Evolutionary conservation across 495 filamentous ascomycete species (phyloP), one percentile per base, ranked within the genome.

Genomic region (Aspergillus wentii): DNA sequence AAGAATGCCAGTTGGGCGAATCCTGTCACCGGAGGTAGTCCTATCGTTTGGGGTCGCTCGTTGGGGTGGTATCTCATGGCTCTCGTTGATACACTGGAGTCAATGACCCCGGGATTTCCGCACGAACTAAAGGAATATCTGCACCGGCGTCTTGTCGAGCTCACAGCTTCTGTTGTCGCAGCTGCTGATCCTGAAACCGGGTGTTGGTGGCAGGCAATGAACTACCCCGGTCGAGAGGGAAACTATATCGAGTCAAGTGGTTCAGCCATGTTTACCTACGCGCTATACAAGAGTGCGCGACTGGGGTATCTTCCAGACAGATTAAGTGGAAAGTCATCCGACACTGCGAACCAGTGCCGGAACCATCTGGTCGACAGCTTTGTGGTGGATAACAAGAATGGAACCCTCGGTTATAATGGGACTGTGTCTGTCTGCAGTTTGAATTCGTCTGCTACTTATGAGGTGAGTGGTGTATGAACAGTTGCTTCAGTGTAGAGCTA

Each of bases 191-290:
- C 41, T 4, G 38, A 42, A 11, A 67, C 62, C 1, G 71, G 74
- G 1, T 71, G 69, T n/a, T 81, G 78, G 78, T 82, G 76, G 76
- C 52, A 79, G 18, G 62, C 79, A 11, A 73, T 82, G 71, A 64
- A 60, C 29, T 59, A 54, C 25, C 61, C 67, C 0, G 69, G 67
- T 0, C 49, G 46, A 5, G 35, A 64, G 34, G 71, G 72, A 1
- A 82, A 82, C 39, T 82, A 80, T 36, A 74, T 82, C 38, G 77
- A 82, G 56, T 71, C 68, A 28, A 78, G 73, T 35, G 75, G 64
- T 9, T 74, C 67, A 10, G 76, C 76, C 4, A 79, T 82, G 75
- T 78, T 80, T 49, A 62, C 66, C 5, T 78, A 75, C 51, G 70
- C 66, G 3, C 56, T 75, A 38, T 52, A 75, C 34, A 78, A 76